Conservation (phyloP, 2,329 filamentous ascomycete genomes). For the Aspergillus pseudoviridinutans region DNA sequence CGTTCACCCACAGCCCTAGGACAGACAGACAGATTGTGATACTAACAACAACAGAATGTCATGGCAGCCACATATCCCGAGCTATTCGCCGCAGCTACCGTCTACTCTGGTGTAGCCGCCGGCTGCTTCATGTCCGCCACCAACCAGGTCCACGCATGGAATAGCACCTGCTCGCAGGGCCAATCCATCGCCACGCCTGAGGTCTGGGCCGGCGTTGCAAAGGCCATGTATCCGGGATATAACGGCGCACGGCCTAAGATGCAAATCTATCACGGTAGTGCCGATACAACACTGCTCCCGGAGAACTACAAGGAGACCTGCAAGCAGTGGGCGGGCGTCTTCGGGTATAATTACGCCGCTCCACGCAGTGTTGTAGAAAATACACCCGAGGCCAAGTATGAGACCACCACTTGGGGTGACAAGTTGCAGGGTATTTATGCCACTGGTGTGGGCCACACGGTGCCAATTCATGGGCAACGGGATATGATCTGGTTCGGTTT, state of each 20-base stretch:
- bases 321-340: constrained; percentile 55
- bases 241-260: constrained; percentile 50
- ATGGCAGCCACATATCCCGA: constrained; percentile 19
- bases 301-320: constrained; percentile 57
- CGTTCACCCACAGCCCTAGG: neutral
- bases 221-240: constrained; percentile 29
- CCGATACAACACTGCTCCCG: constrained; percentile 48
- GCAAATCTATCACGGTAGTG: constrained; percentile 56
- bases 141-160: constrained; percentile 18
- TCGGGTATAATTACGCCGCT: constrained; percentile 31
- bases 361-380: constrained; percentile 11
- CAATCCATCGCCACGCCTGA: constrained; percentile 16
- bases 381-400: constrained; percentile 16
- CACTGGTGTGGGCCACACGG: constrained; percentile 17
- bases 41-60: constrained; percentile 11
- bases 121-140: constrained; percentile 18
- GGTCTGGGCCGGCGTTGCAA: constrained; percentile 18
- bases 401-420: constrained; percentile 20
- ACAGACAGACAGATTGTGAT: neutral
- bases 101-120: constrained; percentile 17
- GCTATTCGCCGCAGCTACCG: constrained; percentile 20
- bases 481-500: constrained; percentile 26
- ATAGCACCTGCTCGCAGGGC: constrained; percentile 20
- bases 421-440: constrained; percentile 21
- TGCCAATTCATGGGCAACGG: constrained; percentile 16